phyloP scores from a whole-genome alignment of 345 rosid species.

The Corymbia maculata region DNA sequence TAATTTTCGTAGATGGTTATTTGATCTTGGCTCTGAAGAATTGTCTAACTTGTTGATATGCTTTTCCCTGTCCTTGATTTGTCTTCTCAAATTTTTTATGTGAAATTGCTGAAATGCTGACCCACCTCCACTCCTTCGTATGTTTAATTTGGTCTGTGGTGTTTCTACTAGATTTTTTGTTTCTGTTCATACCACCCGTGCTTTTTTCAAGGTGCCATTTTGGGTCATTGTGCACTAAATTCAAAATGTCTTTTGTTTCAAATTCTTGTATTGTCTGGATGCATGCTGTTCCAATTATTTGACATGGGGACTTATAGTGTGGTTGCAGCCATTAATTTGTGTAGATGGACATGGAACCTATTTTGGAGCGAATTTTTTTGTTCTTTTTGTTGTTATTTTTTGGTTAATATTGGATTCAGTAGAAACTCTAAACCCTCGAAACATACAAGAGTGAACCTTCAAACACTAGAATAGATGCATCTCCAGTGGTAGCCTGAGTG shows the following conservation, averaged over 20 bases:
- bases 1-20: not conserved
- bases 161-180: not conserved
- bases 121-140: not conserved
- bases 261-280: not conserved
- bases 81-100: not conserved
- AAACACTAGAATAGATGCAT: not conserved
- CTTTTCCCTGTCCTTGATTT: not conserved
- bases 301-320: not conserved
- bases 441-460: not conserved
- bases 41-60: not conserved
- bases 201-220: not conserved
- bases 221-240: not conserved
- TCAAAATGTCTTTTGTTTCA: not conserved
- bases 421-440: not conserved
- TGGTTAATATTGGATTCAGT: not conserved
- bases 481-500: not conserved
- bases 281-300: not conserved
- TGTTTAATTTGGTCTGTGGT: not conserved
- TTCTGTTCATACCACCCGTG: not conserved
- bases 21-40: not conserved
- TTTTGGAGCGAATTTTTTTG: not conserved
- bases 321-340: not conserved
- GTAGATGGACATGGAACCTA: not conserved
- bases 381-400: not conserved
- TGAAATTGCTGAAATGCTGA: not conserved